A percentile compares a stretch with the other conserved stretches of the same genome.
Evolutionary conservation across 495 filamentous ascomycete genomes (phyloP).

Genomic region (Aspergillus sclerotioniger): DNA sequence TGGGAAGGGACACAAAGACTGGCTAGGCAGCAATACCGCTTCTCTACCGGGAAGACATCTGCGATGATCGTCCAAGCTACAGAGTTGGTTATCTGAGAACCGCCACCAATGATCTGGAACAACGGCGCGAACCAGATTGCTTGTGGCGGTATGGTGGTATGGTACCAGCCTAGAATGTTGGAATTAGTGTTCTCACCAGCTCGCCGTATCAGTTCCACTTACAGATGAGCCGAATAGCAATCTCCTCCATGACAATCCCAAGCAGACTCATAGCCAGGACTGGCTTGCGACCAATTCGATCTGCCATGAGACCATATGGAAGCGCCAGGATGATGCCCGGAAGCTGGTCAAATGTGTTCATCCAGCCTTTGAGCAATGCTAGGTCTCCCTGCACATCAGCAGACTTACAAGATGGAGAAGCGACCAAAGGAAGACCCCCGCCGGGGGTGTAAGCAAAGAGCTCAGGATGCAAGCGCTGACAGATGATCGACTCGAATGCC

Average conservation of each 20-base stretch:
- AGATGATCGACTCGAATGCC: conserved; percentile 12
- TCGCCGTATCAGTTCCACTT: not conserved
- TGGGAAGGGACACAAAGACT: not conserved
- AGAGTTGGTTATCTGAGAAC: conserved; percentile 1
- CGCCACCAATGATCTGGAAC: conserved; percentile 14
- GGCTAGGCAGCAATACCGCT: conserved; percentile 4
- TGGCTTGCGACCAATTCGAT: conserved; percentile 5
- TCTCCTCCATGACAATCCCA: conserved; percentile 7
- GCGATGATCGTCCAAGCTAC: conserved; percentile 9
- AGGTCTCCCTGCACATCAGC: conserved; percentile 6
- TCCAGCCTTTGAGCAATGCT: conserved; percentile 9
- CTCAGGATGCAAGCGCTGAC: conserved; percentile 9
- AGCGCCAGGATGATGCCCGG: conserved; percentile 8
- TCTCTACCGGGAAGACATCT: conserved; percentile 11
- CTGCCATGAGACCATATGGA: conserved; percentile 13
- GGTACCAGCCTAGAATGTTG: conserved; percentile 7
- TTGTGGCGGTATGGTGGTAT: conserved; percentile 5
- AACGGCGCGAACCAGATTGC: conserved; percentile 12
- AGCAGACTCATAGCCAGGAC: conserved; percentile 4
- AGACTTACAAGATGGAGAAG: not conserved
- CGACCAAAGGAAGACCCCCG: not conserved
- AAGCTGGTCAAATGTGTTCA: conserved; percentile 3
- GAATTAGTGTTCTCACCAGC: not conserved
- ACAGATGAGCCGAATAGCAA: conserved; percentile 9
- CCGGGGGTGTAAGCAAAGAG: not conserved